Conservation (phyloP, 495 filamentous ascomycete species). For the Monascus purpureus region DNA sequence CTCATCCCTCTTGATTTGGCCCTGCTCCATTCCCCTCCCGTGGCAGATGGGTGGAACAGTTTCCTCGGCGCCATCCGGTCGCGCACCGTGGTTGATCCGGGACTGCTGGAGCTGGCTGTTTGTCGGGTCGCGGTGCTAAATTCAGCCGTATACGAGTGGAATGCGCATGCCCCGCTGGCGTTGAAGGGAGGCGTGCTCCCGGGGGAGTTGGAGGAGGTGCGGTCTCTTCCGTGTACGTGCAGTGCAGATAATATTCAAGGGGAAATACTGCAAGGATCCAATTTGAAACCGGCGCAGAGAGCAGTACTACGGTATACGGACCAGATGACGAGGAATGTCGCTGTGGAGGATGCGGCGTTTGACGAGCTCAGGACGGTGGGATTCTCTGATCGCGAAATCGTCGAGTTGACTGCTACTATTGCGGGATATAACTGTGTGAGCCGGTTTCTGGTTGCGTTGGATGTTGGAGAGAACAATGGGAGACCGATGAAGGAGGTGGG, state of each 20-base stretch:
- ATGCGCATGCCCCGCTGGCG: conserved; percentile 56
- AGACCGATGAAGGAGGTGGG: conserved; percentile 28
- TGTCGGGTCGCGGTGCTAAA: conserved; percentile 59
- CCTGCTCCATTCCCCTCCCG: conserved; percentile 51
- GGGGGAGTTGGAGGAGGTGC: conserved; percentile 32
- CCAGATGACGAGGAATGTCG: conserved; percentile 49
- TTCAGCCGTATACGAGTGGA: conserved; percentile 67
- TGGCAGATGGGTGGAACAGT: conserved; percentile 65
- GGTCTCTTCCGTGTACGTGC: conserved; percentile 24
- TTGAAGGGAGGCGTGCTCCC: conserved; percentile 22
- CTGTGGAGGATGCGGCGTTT: conserved; percentile 45
- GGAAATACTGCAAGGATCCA: too few species aligned
- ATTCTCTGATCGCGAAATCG: conserved; percentile 44
- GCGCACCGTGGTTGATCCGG: conserved; percentile 47
- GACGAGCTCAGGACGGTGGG: conserved; percentile 34
- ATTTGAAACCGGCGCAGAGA: too few species aligned
- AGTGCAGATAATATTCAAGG: too few species aligned
- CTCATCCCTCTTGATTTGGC: conserved; percentile 56
- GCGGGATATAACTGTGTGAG: conserved; percentile 81
- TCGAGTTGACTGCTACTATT: conserved; percentile 62
- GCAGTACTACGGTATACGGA: conserved; percentile 50
- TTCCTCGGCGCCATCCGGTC: conserved; percentile 57
- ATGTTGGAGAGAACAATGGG: conserved; percentile 43
- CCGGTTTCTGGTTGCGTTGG: conserved; percentile 68
- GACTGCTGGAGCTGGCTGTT: conserved; percentile 28